Evolutionary conservation across 2,329 filamentous ascomycete species (phyloP).

Genomic region (Exophiala mesophila): DNA sequence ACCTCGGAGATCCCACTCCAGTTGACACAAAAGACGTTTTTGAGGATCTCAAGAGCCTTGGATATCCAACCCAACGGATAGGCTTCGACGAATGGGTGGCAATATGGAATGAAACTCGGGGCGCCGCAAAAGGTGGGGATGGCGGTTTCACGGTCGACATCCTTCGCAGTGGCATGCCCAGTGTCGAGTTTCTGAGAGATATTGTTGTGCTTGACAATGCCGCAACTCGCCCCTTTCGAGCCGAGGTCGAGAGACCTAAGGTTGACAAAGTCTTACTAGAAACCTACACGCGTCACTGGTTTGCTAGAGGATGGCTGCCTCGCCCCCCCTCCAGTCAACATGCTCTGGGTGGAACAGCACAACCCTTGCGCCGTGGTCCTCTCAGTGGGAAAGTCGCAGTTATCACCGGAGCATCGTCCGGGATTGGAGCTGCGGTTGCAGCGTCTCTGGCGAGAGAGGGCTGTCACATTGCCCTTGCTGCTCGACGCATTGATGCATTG

Average conservation of each 20-base stretch:
- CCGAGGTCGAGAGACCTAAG: conserved; percentile 58
- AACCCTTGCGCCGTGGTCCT: conserved; percentile 50
- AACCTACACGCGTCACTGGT: conserved; percentile 76
- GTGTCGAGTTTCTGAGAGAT: conserved; percentile 62
- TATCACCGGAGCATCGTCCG: conserved; percentile 36
- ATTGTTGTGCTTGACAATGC: conserved; percentile 71
- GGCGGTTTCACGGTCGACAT: conserved; percentile 74
- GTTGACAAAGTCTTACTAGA: conserved; percentile 67
- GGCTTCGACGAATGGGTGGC: conserved; percentile 69
- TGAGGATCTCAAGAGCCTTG: conserved; percentile 58
- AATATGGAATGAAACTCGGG: conserved; percentile 67
- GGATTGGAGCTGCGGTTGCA: conserved; percentile 35
- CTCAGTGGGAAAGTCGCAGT: conserved; percentile 35
- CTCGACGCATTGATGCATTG: conserved; percentile 64
- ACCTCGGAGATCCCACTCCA: conserved; percentile 68
- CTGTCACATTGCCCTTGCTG: conserved; percentile 35
- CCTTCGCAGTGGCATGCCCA: conserved; percentile 74
- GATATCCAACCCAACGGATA: conserved; percentile 64
- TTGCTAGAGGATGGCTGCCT: conserved; percentile 70
- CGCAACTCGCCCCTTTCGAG: conserved; percentile 58
- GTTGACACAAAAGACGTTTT: conserved; percentile 64
- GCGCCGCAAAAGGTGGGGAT: conserved; percentile 59
- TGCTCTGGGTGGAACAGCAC: conserved; percentile 41
- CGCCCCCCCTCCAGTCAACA: conserved; percentile 53
- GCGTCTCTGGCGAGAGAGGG: conserved; percentile 40